Evolutionary conservation across 768 basidiomycete genomes (phyloP), one percentile per base, ranked within the genome.

Genomic region (Termitomyces sp.): DNA sequence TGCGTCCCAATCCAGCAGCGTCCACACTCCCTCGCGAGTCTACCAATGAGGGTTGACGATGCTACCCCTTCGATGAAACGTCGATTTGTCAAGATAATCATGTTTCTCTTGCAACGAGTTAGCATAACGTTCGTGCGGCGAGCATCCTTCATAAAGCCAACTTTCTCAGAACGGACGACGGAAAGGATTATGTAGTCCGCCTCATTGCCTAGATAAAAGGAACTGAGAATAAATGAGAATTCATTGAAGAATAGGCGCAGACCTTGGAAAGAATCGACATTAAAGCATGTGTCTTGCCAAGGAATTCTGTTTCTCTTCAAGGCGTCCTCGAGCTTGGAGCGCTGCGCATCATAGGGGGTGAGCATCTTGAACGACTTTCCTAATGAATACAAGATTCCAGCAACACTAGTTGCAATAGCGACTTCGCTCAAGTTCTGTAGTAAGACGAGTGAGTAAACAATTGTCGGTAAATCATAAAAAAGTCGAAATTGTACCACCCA

Each of bases 191-290:
- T 85, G 30, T 80, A 81, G 57, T 88, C 81, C 14, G 79, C 86
- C 63, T 91, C 89, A 69, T 91, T 89, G 0, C 88, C 89, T 89
- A 50, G 3, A 58, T 59, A 35, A 16, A 51, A 30, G 16, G 21
- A 27, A 12, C 39, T 44, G 19, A 34, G 54, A 43, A 17, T 9
- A 27, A 3, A 39, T 10, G n/a, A 30, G 27, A 40, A 27, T 16
- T 55, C 23, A 49, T 41, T 27, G 50, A 10, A 43, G 68, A 44
- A 25, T 27, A n/a, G 21, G 12, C 12, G 12, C 30, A 53, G 61
- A 82, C 88, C 88, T 78, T 91, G 89, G 62, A 90, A 91, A 1
- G 85, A 81, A 63, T 91, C 89, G 27, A 91, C 83, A 66, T 87
- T 89, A 72, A 88, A 91, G 53, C 83, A 83, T 53, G 75, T 84